A percentile compares a stretch with the other conserved stretches of the same genome.
These are phyloP conservation scores for Sugiyamaella boreocaroliniensis DNA, from an alignment of 805 yeast genomes.

Conservation along the genomic window DNA sequence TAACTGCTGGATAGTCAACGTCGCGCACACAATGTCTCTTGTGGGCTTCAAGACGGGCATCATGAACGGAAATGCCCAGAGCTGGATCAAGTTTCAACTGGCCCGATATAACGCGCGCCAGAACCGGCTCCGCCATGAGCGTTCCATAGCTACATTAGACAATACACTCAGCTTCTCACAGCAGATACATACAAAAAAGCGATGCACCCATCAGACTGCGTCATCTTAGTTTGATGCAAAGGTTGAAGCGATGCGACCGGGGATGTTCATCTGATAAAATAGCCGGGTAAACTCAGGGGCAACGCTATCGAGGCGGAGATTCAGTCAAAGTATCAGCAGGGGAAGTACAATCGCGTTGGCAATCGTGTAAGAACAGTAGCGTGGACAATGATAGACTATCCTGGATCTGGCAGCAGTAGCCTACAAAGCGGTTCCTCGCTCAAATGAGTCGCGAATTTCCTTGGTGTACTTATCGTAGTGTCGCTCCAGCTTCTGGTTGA, in stretches of 20 bases:
- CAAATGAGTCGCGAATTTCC: conserved; percentile 32
- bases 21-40: conserved; percentile 16
- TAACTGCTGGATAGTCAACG: conserved; percentile 22
- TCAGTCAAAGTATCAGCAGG: no score
- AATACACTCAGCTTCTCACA: no score
- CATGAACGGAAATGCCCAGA: conserved; percentile 7
- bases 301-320: no score
- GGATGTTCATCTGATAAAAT: not conserved
- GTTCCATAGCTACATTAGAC: conserved; percentile 20
- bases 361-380: no score
- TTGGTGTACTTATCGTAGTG: conserved; percentile 42
- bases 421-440: conserved; percentile 31
- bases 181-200: not conserved
- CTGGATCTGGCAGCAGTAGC: not conserved
- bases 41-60: conserved; percentile 16
- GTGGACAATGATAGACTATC: not conserved
- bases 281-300: not conserved
- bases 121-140: conserved; percentile 20
- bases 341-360: no score
- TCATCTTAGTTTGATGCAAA: no score
- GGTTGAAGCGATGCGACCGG: no score
- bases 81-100: conserved; percentile 3
- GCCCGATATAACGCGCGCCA: conserved; percentile 17
- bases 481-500: conserved; percentile 60
- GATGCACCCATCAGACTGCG: not conserved